Evolutionary conservation across 306 rosid species (phyloP), one percentile per base, ranked within the genome.

Genomic region (Abrus precatorius): DNA sequence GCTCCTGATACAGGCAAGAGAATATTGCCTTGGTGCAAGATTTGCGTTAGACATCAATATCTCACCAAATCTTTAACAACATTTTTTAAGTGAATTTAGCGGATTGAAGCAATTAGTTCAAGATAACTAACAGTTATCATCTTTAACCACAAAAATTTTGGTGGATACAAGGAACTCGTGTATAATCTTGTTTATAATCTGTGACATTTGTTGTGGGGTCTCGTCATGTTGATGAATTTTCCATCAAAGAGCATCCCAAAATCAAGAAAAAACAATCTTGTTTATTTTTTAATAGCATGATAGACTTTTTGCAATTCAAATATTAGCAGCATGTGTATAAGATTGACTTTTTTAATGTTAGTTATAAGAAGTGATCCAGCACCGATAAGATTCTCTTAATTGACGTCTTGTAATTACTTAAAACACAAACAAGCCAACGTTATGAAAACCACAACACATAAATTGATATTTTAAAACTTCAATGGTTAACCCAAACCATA

Each of bases 311-410:
- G 13, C 68, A 10, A 82, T 70, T 67, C 86, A 83, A 72, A 72
- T 54, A 48, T n/a, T 13, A 57, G 79, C 32, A 65, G 20, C 20
- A 20, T 20, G 20, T 20, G 20, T 60, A 73, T 65, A 72, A 64
- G 64, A 65, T 66, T 28, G 72, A 86, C 75, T 72, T 6, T 44
- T 68, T 11, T 7, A 49, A 49, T 69, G 66, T 76, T 78, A 34
- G 78, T 65, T 75, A 71, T 75, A 61, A 75, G 77, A 64, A 71
- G 67, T 71, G 69, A 80, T 41, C 67, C 81, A 64, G 20, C 61
- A 64, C 80, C 86, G 64, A 68, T 47, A 79, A 60, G 84, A 84
- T 88, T 36, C 88, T 67, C 76, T 28, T 20, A 30, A 33, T 41
- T 85, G 79, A 83, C 69, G n/a, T 54, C 49, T 69, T 65, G 41